These are phyloP conservation scores for Silene uniflora DNA, from an alignment of 148 eudicot genomes.

Conservation along the genomic window DNA sequence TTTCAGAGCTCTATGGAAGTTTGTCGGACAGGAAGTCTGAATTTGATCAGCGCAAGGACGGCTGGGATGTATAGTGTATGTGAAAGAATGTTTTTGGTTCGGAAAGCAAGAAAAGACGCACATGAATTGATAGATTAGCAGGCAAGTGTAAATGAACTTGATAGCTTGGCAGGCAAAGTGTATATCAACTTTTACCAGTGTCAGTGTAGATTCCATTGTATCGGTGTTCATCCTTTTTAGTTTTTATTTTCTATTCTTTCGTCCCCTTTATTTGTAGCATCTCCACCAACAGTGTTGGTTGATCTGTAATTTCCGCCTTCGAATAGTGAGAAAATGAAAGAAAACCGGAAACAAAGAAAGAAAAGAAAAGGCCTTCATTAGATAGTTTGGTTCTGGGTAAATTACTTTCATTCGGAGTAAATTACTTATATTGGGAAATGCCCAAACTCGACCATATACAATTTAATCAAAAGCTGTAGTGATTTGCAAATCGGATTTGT, in stretches of 20 bases:
- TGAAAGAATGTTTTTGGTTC: constrained; percentile 6
- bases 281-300: not conserved
- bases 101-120: not conserved
- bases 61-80: constrained; percentile 81
- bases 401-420: too few relatives aligned
- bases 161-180: not conserved
- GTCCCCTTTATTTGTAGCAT: constrained; percentile 5
- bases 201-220: constrained; percentile 16
- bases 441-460: too few relatives aligned
- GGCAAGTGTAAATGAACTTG: constrained; percentile 19
- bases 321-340: not conserved
- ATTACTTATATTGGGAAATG: too few relatives aligned
- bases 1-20: constrained; percentile 66
- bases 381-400: not conserved
- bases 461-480: too few relatives aligned
- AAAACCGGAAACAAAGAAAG: not conserved
- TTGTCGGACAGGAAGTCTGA: constrained; percentile 48
- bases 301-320: not conserved
- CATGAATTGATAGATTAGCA: not conserved
- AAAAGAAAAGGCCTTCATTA: not conserved
- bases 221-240: constrained; percentile 7
- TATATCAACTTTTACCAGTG: constrained; percentile 19
- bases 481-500: too few relatives aligned
- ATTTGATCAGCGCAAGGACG: constrained; percentile 63
- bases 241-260: not conserved